Base-by-base conservation (phyloP, 306 rosid species). In the Coriaria nepalensis region DNA sequence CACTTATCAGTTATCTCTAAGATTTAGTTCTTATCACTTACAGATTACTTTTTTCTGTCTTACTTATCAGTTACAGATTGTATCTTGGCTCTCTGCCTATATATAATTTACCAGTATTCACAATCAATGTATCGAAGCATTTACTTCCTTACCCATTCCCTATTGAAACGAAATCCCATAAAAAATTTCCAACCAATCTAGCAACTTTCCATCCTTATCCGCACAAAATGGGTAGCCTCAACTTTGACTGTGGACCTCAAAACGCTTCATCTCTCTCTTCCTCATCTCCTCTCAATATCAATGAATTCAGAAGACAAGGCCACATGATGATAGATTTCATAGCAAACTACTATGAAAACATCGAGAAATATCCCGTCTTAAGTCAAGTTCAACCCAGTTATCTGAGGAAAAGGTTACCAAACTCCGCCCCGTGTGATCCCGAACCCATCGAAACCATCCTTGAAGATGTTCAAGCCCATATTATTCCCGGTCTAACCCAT, bases 401-500 rank as follows among this genome's bases (percentile, higher is more conserved):
- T 50, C 70, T 74, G 3, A 44, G 7, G 14, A 50, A 50, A 32
- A 33, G 9, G 6, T 34, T 70, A 2, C 71, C 77, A 4, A 5
- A 70, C 10, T 53, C 55, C 8, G 48, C 65, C 46, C 77, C 77
- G 1, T 6, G 29, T 4, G 4, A 44, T 35, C 73, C 80, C 0
- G 71, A 74, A 7, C 40, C 68, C 2, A 39, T 74, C 4, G 62
- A 62, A 43, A 43, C 73, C 41, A 74, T 74, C 40, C 65, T 74
- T 5, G 6, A 37, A 53, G 81, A 67, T 29, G 61, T 75, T 11
- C 12, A n/a, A 5, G 48, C 47, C 5, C 49, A 51, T 13, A 59
- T 75, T 9, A 7, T 75, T 5, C 78, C 69, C 0, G 75, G 72
- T 6, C 6, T 76, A 13, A 67, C 82, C 6, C 78, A 71, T 46